These are phyloP conservation scores for Suhomyces anneliseae DNA, from an alignment of 1,139 yeast species.

Conservation along the genomic window DNA sequence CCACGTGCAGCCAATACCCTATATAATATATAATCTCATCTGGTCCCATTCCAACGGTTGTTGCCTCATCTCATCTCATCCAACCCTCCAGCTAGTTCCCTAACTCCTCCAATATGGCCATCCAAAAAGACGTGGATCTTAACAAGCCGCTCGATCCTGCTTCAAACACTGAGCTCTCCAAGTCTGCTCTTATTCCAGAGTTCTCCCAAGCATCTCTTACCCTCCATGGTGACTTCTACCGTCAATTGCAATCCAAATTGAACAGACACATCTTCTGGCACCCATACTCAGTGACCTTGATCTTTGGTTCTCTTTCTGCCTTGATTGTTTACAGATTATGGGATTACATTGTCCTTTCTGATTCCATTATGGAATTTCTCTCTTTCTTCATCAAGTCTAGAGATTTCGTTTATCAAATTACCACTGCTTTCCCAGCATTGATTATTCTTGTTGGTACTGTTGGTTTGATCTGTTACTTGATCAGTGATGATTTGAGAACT, in stretches of 20 bases:
- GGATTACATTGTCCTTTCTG: conserved; percentile 39
- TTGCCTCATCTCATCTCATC: background rate
- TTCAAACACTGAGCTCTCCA: conserved; percentile 50
- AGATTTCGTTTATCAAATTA: conserved; percentile 28
- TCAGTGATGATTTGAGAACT: conserved; percentile 47
- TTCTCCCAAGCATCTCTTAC: conserved; percentile 59
- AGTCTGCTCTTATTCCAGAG: conserved; percentile 51
- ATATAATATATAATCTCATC: background rate
- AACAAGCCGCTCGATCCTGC: conserved; percentile 53
- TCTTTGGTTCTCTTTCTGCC: conserved; percentile 21
- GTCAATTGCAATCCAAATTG: conserved; percentile 55
- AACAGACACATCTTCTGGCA: conserved; percentile 52
- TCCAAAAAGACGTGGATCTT: conserved; percentile 50
- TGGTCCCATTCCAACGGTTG: background rate
- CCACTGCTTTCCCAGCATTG: conserved; percentile 29
- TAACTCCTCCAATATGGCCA: conserved; percentile 16
- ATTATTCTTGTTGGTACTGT: conserved; percentile 25
- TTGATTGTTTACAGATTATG: conserved; percentile 30
- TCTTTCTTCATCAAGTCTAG: conserved; percentile 21
- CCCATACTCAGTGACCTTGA: conserved; percentile 34
- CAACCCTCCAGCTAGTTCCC: background rate
- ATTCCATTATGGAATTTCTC: conserved; percentile 36
- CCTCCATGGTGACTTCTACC: conserved; percentile 62
- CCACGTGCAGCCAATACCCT: conserved; percentile 10
- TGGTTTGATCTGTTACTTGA: conserved; percentile 34